Base-by-base conservation (phyloP, 2,329 filamentous ascomycete species). In the Fusarium foetens region DNA sequence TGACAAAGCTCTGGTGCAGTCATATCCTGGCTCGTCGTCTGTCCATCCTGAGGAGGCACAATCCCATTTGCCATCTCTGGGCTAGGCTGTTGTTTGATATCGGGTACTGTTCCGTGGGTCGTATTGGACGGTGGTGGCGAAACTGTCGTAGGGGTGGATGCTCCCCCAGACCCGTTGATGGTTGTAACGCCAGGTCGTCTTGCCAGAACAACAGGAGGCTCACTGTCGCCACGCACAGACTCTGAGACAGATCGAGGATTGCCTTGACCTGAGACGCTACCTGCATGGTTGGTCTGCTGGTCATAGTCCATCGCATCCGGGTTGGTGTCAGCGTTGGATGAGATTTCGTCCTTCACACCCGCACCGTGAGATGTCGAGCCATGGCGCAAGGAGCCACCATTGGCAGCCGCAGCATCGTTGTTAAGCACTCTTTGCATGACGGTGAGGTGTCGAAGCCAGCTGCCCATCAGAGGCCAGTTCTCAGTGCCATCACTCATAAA, bases 361-460 rank as follows among this genome's bases (percentile, higher is more conserved):
- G 79, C 63, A 54, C 75, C 63, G 70, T 80, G 76, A 49, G 75
- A 76, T 35, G 71, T 72, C 68, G 78, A 79, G 60, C 76, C 79
- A 57, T 85, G 83, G n/a, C 82, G 70, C 66, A 79, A 36, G 59
- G 80, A 42, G 63, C 75, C 79, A 11, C 66, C 66, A 23, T 68
- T 53, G 2, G 78, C 71, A 6, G 81, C 76, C 9, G 79, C 79
- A 14, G 86, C 87, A 29, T 88, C 84, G 46, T 88, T 89, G 71
- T 86, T 85, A 27, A 90, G 79, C 5, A 90, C 88, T 66, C 89
- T 87, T 67, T 88, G 86, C 88, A 90, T 90, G 49, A 90, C 88
- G 5, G 85, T 85, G 21, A 90, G 80, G 72, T 90, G 88, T 39
- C 88, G 85, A 60, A 87, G 85, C 88, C 88, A 90, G 31, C 88